phyloP scores from a whole-genome alignment of 139 green algal species.

The Bryopsis sp. region DNA sequence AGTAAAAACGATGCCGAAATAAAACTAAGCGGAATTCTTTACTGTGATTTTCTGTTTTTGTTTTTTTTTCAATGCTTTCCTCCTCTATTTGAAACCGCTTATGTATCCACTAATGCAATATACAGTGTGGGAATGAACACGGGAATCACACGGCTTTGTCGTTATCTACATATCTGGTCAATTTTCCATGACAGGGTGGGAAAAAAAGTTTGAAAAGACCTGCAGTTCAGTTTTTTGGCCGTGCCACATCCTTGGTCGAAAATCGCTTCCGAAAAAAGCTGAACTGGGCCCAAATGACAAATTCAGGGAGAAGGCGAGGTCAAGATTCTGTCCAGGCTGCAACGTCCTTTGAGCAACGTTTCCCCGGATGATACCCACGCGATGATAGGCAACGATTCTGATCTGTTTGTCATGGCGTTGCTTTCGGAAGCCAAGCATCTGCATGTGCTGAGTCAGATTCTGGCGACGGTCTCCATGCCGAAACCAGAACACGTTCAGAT shows the following conservation, averaged over 20 bases:
- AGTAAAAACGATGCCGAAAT: not conserved
- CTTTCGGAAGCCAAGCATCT: conserved; percentile 25
- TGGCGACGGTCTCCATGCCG: not conserved
- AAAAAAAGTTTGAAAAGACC: not conserved
- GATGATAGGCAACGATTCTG: conserved; percentile 65
- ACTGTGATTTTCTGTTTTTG: not conserved
- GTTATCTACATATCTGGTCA: no score
- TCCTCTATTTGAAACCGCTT: no score
- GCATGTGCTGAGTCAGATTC: conserved; percentile 28
- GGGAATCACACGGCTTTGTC: no score
- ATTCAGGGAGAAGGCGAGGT: conserved; percentile 78
- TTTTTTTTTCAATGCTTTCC: not conserved
- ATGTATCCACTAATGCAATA: no score
- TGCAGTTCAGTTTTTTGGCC: no score
- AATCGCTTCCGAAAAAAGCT: no score
- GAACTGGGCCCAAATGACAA: no score
- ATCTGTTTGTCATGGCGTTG: conserved; percentile 72
- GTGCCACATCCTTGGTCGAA: no score
- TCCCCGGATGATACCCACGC: conserved; percentile 42
- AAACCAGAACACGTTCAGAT: conserved; percentile 7
- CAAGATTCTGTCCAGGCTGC: conserved; percentile 71
- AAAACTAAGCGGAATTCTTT: not conserved
- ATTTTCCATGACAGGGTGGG: not conserved
- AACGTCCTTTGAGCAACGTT: conserved; percentile 32
- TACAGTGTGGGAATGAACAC: no score